These are phyloP conservation scores for Gentiana macrophylla DNA, from an alignment of 257 asterid genomes.

Conservation along the genomic window DNA sequence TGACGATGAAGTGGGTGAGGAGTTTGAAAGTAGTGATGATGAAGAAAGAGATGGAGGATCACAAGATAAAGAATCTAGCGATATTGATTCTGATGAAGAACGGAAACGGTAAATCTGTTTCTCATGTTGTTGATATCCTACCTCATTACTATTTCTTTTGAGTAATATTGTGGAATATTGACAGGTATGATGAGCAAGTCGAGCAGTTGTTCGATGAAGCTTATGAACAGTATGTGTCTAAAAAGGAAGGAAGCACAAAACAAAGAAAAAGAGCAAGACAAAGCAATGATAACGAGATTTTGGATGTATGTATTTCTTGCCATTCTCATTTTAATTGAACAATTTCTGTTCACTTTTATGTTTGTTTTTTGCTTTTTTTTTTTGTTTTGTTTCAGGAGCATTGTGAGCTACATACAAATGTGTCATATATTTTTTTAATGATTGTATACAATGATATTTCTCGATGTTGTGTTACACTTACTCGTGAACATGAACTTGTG, in stretches of 20 bases:
- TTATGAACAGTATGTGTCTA: constrained; percentile 55
- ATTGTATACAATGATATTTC: no score
- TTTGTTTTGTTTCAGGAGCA: no score
- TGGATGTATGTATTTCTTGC: constrained; percentile 39
- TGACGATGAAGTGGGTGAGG: constrained; percentile 52
- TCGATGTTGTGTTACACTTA: no score
- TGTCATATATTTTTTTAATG: no score
- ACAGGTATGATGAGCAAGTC: constrained; percentile 64
- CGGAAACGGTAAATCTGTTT: constrained; percentile 38
- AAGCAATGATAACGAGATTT: constrained; percentile 34
- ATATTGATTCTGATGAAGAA: constrained; percentile 89
- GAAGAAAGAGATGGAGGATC: constrained; percentile 37
- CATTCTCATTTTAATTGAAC: neutral
- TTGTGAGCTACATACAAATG: no score
- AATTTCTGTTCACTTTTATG: no score
- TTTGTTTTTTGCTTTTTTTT: no score
- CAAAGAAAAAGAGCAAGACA: constrained; percentile 80
- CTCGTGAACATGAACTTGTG: no score
- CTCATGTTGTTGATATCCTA: constrained; percentile 9
- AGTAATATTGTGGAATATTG: constrained; percentile 11
- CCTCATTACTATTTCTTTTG: neutral
- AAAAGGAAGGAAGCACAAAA: constrained; percentile 69
- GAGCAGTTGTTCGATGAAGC: constrained; percentile 75
- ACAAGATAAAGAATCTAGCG: constrained; percentile 41
- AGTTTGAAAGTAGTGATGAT: constrained; percentile 36